These are phyloP conservation scores for Linum tenue DNA, from an alignment of 345 rosid genomes.

Conservation along the genomic window DNA sequence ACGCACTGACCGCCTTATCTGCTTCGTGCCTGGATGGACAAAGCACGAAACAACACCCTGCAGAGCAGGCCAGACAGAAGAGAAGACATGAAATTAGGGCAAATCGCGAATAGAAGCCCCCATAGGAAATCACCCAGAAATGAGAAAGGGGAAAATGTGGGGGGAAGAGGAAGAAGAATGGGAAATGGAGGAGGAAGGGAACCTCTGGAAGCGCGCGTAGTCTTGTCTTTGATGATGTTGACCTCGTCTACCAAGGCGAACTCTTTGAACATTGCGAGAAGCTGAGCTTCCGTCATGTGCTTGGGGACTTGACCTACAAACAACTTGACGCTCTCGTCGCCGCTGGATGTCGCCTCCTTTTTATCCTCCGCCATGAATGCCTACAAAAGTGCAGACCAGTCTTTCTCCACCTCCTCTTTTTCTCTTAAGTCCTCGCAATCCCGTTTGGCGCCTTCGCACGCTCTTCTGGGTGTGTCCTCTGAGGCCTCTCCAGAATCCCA, in stretches of 20 bases:
- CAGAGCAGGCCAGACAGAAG: neutral
- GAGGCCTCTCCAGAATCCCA: neutral
- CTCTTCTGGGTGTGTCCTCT: neutral
- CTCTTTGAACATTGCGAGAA: slow-evolving; percentile 77
- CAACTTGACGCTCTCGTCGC: slow-evolving; percentile 89
- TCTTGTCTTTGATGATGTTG: slow-evolving; percentile 94
- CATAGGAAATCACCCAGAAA: too few relatives aligned
- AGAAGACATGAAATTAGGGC: slow-evolving; percentile 45
- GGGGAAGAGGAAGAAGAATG: slow-evolving; percentile 1
- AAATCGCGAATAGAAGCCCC: slow-evolving; percentile 9
- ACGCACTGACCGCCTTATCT: slow-evolving; percentile 87
- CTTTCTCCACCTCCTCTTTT: neutral
- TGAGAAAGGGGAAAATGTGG: neutral
- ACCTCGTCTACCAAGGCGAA: slow-evolving; percentile 90
- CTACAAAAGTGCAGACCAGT: slow-evolving; percentile 7
- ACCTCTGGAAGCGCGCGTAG: slow-evolving; percentile 91
- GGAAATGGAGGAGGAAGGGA: neutral
- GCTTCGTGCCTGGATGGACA: slow-evolving; percentile 98
- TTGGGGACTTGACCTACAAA: slow-evolving; percentile 99
- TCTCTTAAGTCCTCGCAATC: neutral
- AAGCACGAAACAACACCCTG: slow-evolving; percentile 88
- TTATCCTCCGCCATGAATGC: slow-evolving; percentile 69
- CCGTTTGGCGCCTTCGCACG: too few relatives aligned
- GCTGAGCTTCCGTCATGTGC: slow-evolving; percentile 89
- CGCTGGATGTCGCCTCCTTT: slow-evolving; percentile 26